These are phyloP conservation scores for Claviceps digitariae DNA, from an alignment of 2,329 filamentous ascomycete genomes.

Conservation along the genomic window DNA sequence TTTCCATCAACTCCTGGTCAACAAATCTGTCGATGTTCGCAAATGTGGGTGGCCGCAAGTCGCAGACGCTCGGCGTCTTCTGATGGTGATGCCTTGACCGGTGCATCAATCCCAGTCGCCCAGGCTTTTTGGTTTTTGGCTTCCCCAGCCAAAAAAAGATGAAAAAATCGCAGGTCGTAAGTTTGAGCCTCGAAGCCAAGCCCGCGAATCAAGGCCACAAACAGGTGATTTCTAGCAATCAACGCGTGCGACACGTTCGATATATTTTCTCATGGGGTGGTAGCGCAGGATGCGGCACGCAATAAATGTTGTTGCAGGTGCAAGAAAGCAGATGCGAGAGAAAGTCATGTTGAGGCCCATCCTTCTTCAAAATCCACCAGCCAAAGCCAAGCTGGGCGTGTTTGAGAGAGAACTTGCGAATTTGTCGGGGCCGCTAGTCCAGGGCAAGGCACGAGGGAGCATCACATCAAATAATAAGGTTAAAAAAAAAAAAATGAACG, in stretches of 20 bases:
- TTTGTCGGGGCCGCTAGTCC: neutral
- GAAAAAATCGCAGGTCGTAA: neutral
- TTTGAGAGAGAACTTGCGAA: too few species aligned
- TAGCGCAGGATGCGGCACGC: neutral
- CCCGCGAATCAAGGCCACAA: neutral
- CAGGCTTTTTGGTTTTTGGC: neutral
- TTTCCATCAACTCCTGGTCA: neutral
- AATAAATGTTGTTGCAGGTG: neutral
- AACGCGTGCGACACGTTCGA: neutral
- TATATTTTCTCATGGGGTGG: neutral
- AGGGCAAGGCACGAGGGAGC: neutral
- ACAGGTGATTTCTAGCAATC: neutral
- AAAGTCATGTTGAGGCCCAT: neutral
- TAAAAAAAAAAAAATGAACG: neutral
- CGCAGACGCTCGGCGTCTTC: neutral
- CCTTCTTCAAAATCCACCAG: too few species aligned
- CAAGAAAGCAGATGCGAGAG: neutral
- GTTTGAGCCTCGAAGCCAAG: neutral
- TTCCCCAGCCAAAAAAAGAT: neutral
- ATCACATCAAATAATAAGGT: neutral
- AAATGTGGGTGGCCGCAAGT: neutral
- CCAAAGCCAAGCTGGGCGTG: neutral
- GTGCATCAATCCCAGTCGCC: neutral
- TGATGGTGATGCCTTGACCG: neutral
- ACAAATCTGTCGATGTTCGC: neutral